Percentiles rank a stretch among this genome's conserved stretches.
phyloP scores from a whole-genome alignment of 208 protist species.

The Leishmania martiniquensis region DNA sequence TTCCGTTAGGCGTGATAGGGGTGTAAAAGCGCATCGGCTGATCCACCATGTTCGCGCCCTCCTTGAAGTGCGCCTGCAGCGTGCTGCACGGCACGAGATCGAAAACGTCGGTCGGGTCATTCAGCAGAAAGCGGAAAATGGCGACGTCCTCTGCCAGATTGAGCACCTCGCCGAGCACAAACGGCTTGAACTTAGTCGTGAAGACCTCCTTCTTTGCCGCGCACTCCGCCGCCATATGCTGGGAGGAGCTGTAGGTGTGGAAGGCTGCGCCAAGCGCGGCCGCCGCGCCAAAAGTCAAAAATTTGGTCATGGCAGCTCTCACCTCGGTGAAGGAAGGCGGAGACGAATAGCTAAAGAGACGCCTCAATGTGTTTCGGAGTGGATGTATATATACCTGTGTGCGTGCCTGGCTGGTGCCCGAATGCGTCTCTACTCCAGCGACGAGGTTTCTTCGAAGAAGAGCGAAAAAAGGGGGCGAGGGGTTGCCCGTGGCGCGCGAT shows the following conservation, averaged over 20 bases:
- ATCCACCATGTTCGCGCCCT: constrained; percentile 80
- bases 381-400: constrained; percentile 2
- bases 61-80: constrained; percentile 83
- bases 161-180: constrained; percentile 84
- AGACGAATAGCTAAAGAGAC: background rate
- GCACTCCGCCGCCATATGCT: constrained; percentile 47
- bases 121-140: constrained; percentile 88
- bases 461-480: background rate
- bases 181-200: constrained; percentile 76
- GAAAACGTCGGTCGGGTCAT: constrained; percentile 67
- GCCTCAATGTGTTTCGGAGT: background rate
- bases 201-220: constrained; percentile 44
- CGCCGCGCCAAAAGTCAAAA: constrained; percentile 61
- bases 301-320: constrained; percentile 37
- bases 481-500: background rate
- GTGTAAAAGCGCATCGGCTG: constrained; percentile 92
- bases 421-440: background rate
- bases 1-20: constrained; percentile 86
- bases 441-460: background rate
- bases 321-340: no score
- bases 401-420: background rate
- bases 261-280: constrained; percentile 69
- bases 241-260: constrained; percentile 54
- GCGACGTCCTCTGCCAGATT: constrained; percentile 87
- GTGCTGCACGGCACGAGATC: constrained; percentile 81